Evolutionary conservation across 2,329 filamentous ascomycete genomes (phyloP), one percentile per base, ranked within the genome.

Genomic region (Clarireedia sp.): DNA sequence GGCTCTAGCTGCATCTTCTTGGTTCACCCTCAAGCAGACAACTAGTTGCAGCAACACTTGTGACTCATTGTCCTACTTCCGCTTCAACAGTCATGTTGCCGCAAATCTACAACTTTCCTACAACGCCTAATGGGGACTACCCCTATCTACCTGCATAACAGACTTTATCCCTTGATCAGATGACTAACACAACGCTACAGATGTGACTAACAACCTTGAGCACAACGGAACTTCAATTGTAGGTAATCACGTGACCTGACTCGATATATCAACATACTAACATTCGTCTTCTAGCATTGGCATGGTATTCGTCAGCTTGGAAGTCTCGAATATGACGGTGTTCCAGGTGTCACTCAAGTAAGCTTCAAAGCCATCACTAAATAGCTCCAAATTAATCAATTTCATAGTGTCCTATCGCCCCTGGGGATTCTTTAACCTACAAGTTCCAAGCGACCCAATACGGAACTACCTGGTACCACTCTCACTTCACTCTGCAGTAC

Each of bases 401-500:
- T 8, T 12, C 6, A 10, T 83, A 89, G 67, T 90, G 86, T 60
- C 85, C 86, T 1, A 81, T 88, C 57, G 73, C 82, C 5, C 84
- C 85, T 0, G 80, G 79, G 23, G 63, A 72, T 16, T 68, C 64
- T 7, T 66, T 69, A 55, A 74, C 70, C 4, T 76, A 76, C 61
- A 69, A 61, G n/a, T 68, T 66, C 40, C 61, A 62, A 57, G 66
- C 59, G 8, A 64, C 62, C 45, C 65, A 68, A 55, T 67, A 69
- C 36, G 66, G 67, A n/a, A 57, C 62, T 7, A 57, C 64, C n/a
- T 67, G 65, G 66, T 68, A 67, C 40, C 66, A 68, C 47, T 64
- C 62, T 26, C 65, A 68, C 48, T 63, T 63, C 53, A 60, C 50
- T 40, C 51, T 60, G 21, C 63, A 64, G 45, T 63, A 63, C 23